These are phyloP conservation scores for Candida maltosa DNA, from an alignment of 805 yeast species.

Conservation along the genomic window DNA sequence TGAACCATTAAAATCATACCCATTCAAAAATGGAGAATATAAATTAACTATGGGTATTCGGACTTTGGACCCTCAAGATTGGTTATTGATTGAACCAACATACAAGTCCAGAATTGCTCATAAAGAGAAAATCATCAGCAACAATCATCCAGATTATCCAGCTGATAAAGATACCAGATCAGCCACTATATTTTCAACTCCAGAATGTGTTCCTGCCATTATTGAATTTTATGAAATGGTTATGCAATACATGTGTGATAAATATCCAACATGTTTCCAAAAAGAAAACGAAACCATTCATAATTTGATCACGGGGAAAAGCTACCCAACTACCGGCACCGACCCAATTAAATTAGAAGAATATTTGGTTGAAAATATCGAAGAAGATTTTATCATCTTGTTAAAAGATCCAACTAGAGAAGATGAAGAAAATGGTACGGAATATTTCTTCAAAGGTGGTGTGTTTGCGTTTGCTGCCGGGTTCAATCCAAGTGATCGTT, in stretches of 20 bases:
- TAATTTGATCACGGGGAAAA: constrained; percentile 24
- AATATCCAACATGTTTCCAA: constrained; percentile 36
- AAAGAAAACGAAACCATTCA: constrained; percentile 14
- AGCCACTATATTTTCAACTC: constrained; percentile 29
- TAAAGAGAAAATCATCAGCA: constrained; percentile 26
- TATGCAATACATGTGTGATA: constrained; percentile 29
- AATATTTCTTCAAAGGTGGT: constrained; percentile 42
- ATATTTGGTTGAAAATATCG: constrained; percentile 27
- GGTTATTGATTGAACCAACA: constrained; percentile 38
- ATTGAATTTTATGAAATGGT: constrained; percentile 32
- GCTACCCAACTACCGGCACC: constrained; percentile 16
- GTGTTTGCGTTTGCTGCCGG: constrained; percentile 46
- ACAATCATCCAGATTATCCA: constrained; percentile 31
- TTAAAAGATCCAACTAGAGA: constrained; percentile 28
- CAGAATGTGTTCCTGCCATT: constrained; percentile 32
- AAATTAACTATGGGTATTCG: constrained; percentile 63
- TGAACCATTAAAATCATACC: constrained; percentile 30
- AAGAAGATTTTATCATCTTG: constrained; percentile 40
- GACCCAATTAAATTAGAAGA: constrained; percentile 16
- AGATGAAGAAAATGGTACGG: constrained; percentile 28
- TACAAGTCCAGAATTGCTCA: constrained; percentile 23
- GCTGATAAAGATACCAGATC: constrained; percentile 19
- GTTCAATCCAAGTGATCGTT: constrained; percentile 35
- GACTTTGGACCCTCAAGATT: constrained; percentile 33
- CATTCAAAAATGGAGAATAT: constrained; percentile 60